Percentiles rank a stretch among this genome's conserved stretches.
Conservation (phyloP, 2,329 filamentous ascomycete species). For the Epichloe coenophiala region DNA sequence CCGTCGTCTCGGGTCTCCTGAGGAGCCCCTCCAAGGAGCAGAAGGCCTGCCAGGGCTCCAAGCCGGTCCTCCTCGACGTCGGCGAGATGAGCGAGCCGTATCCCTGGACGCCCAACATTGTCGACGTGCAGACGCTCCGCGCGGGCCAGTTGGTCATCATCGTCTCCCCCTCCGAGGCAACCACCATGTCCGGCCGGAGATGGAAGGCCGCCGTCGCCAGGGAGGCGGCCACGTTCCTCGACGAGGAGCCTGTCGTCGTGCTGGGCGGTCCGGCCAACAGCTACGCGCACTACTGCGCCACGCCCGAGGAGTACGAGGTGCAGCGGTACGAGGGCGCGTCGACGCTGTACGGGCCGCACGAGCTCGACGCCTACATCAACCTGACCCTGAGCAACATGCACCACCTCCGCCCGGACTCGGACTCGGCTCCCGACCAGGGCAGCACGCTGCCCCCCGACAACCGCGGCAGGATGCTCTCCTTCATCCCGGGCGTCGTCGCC, state of each 20-base stretch:
- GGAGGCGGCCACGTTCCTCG: conserved; percentile 33
- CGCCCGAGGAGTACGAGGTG: conserved; percentile 65
- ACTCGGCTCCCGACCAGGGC: conserved; percentile 33
- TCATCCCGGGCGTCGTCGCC: conserved; percentile 67
- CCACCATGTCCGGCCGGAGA: conserved; percentile 80
- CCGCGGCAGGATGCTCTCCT: conserved; percentile 57
- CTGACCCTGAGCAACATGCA: conserved; percentile 52
- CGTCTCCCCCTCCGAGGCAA: conserved; percentile 74
- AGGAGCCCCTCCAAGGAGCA: conserved; percentile 59
- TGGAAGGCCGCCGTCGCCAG: conserved; percentile 60
- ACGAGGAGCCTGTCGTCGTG: conserved; percentile 54
- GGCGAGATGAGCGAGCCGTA: conserved; percentile 71
- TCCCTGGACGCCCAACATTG: conserved; percentile 80
- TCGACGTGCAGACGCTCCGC: conserved; percentile 75
- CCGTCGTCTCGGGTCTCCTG: conserved; percentile 57
- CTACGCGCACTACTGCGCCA: conserved; percentile 73
- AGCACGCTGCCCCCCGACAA: too few relatives aligned
- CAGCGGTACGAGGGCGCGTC: conserved; percentile 94
- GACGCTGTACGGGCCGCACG: conserved; percentile 74
- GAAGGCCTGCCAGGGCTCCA: conserved; percentile 61
- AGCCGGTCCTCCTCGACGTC: conserved; percentile 79
- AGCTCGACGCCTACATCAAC: conserved; percentile 78
- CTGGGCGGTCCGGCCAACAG: conserved; percentile 82
- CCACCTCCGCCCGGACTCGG: conserved; percentile 24
- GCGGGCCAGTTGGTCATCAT: conserved; percentile 77